Percentiles rank a stretch among this genome's conserved stretches.
Evolutionary conservation across 345 rosid species (phyloP).

Genomic region (Eucalyptus grandis): DNA sequence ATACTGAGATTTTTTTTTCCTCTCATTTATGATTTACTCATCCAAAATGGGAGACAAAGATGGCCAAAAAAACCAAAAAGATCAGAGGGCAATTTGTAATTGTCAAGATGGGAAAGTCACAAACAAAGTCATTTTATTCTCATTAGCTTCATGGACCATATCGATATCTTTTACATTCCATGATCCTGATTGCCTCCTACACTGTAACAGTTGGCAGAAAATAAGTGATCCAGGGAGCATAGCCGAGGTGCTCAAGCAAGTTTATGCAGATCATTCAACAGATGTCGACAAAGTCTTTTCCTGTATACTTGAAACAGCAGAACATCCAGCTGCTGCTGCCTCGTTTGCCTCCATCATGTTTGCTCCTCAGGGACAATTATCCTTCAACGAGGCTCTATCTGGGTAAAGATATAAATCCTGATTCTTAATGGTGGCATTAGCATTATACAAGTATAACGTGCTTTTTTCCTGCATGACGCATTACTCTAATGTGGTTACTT

Average conservation of each 20-base stretch:
- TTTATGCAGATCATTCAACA: slow-evolving; percentile 79
- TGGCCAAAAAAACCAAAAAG: background rate
- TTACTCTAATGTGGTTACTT: background rate
- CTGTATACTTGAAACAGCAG: slow-evolving; percentile 58
- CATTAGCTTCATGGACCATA: background rate
- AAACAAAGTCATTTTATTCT: background rate
- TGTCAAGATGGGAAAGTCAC: background rate
- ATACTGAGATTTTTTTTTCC: background rate
- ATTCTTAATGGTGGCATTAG: background rate
- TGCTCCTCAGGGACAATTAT: slow-evolving; percentile 73
- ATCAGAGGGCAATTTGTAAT: background rate
- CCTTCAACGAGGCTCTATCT: slow-evolving; percentile 62
- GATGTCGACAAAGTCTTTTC: slow-evolving; percentile 75
- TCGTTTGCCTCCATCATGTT: slow-evolving; percentile 88
- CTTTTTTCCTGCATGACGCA: background rate
- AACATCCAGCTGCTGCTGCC: slow-evolving; percentile 95
- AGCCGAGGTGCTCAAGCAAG: slow-evolving; percentile 75
- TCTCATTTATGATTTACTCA: background rate
- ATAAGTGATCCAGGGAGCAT: slow-evolving; percentile 85
- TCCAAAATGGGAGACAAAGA: background rate
- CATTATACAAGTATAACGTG: background rate
- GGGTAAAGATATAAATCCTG: slow-evolving; percentile 8
- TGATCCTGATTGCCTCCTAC: background rate
- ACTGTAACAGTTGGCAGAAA: slow-evolving; percentile 65
- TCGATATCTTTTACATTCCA: background rate